These are phyloP conservation scores for Ambispora gerdemannii DNA, from an alignment of 192 early-diverging fungal genomes.

Conservation along the genomic window DNA sequence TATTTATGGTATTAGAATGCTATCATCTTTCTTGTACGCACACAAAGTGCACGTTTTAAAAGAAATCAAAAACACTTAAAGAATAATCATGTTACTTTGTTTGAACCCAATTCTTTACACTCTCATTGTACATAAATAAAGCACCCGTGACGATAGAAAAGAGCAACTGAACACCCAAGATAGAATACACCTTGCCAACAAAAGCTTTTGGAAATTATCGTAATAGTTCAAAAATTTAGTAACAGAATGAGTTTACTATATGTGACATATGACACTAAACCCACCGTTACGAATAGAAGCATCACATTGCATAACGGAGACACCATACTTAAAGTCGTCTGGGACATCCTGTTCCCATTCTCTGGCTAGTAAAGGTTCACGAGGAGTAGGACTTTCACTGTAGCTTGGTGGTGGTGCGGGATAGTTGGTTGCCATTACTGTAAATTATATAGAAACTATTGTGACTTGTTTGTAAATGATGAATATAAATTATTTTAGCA, in stretches of 20 bases:
- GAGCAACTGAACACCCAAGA: constrained; percentile 62
- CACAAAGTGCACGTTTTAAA: neutral
- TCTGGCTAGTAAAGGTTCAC: neutral
- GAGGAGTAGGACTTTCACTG: neutral
- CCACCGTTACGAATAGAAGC: constrained; percentile 43
- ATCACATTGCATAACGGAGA: constrained; percentile 44
- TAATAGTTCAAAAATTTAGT: neutral
- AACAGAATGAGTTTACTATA: constrained; percentile 1
- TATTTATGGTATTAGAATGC: neutral
- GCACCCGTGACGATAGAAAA: constrained; percentile 53
- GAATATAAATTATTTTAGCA: too few species aligned
- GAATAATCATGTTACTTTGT: constrained; percentile 50
- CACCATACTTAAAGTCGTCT: constrained; percentile 54
- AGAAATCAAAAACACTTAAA: neutral
- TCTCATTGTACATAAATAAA: constrained; percentile 55
- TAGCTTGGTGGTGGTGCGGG: constrained; percentile 11
- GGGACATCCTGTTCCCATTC: constrained; percentile 39
- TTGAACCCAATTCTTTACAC: constrained; percentile 52
- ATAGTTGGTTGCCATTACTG: neutral
- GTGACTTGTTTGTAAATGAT: too few species aligned
- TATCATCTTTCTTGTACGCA: too few species aligned
- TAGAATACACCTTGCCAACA: constrained; percentile 70
- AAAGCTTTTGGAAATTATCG: constrained; percentile 44
- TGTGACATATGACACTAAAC: neutral
- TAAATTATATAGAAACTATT: too few species aligned